Conservation (phyloP, 345 rosid genomes). For the Salix exigua region DNA sequence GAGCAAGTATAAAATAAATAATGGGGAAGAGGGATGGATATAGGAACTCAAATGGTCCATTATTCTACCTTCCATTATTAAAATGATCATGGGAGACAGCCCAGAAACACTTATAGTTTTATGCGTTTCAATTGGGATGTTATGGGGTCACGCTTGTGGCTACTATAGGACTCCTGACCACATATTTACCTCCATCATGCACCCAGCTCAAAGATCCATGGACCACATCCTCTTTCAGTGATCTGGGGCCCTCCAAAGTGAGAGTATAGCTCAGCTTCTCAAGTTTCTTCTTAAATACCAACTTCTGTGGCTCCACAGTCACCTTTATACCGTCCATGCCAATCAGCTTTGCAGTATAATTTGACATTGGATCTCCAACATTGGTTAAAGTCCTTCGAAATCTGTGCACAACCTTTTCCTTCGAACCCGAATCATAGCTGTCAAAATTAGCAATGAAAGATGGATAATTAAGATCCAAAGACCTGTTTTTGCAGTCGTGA, state of each 20-base stretch:
- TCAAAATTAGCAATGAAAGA: slow-evolving; percentile 48
- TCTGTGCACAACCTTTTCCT: slow-evolving; percentile 18
- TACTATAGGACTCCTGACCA: slow-evolving; percentile 52
- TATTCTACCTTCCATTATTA: not conserved
- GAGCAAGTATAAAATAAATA: not conserved
- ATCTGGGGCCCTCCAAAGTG: slow-evolving; percentile 41
- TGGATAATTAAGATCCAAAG: slow-evolving; percentile 54
- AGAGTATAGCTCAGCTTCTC: slow-evolving; percentile 52
- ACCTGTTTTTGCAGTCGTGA: slow-evolving; percentile 25
- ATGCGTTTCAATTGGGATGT: not conserved
- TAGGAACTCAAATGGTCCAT: not conserved
- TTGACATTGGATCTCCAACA: slow-evolving; percentile 41
- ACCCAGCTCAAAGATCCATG: slow-evolving; percentile 56
- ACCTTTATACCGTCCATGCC: slow-evolving; percentile 47
- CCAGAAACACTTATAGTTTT: no score
- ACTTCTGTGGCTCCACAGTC: slow-evolving; percentile 47
- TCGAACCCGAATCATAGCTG: slow-evolving; percentile 1
- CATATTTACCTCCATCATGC: slow-evolving; percentile 43
- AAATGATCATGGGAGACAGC: not conserved
- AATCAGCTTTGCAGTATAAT: slow-evolving; percentile 38
- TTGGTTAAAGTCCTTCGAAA: slow-evolving; percentile 47
- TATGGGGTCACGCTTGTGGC: slow-evolving; percentile 34
- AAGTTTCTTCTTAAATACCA: slow-evolving; percentile 41
- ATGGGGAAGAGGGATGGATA: not conserved
- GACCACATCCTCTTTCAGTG: slow-evolving; percentile 32